phyloP scores from a whole-genome alignment of 225 moss, liverwort and hornwort genomes.

The Sphagnum tenellum region DNA sequence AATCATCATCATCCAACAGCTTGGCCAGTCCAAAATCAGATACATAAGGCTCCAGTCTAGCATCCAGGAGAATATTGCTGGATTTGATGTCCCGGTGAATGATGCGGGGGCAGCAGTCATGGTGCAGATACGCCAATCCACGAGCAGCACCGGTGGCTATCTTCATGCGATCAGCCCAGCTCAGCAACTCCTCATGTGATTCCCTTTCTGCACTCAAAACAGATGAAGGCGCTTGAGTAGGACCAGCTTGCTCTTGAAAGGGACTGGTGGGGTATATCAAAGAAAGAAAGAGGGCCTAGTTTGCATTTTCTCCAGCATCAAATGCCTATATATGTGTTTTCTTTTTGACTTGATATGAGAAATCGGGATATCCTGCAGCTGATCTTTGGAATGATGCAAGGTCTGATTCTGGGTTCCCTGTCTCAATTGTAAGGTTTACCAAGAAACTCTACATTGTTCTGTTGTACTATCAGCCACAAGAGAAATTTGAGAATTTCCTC shows the following conservation, averaged over 20 bases:
- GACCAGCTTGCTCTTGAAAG: background rate
- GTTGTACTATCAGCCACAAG: background rate
- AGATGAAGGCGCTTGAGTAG: no score
- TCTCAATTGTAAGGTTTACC: background rate
- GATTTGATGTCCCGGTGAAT: conserved; percentile 53
- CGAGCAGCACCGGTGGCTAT: conserved; percentile 47
- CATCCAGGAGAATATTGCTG: conserved; percentile 53
- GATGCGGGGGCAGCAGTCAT: conserved; percentile 53
- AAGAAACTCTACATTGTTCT: background rate
- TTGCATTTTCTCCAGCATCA: no score
- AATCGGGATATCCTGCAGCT: background rate
- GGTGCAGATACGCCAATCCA: conserved; percentile 59
- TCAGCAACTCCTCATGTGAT: conserved; percentile 23
- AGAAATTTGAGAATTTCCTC: background rate
- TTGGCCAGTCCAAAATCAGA: conserved; percentile 63
- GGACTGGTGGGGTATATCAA: background rate
- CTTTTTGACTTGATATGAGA: background rate
- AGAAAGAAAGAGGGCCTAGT: no score
- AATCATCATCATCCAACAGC: conserved; percentile 45
- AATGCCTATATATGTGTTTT: no score
- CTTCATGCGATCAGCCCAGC: conserved; percentile 31
- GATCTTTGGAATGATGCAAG: no score
- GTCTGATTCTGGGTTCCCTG: no score
- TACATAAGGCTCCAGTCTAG: conserved; percentile 46
- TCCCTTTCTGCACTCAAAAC: conserved; percentile 35